Conservation (phyloP, 108 stramenopile genomes). For the Asterionellopsis glacialis region DNA sequence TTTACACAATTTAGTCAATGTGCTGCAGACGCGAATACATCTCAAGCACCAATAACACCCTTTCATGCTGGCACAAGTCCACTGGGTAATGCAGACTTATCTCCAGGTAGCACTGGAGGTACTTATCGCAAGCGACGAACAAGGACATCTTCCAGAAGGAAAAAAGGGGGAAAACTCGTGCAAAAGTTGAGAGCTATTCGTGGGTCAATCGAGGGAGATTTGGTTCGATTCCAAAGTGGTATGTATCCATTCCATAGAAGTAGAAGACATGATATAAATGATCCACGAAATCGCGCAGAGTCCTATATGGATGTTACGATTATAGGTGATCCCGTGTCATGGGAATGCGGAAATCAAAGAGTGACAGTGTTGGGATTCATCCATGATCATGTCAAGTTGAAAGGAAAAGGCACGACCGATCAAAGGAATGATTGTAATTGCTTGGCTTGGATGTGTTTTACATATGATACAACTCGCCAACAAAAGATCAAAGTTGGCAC, state of each 20-base stretch:
- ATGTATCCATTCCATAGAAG: constrained; percentile 5
- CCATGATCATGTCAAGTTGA: constrained; percentile 11
- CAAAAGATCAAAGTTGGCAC: constrained; percentile 7
- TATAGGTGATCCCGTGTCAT: constrained; percentile 5
- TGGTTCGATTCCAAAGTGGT: constrained; percentile 18
- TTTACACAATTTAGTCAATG: no score
- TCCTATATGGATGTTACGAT: constrained; percentile 29
- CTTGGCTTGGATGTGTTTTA: constrained; percentile 31
- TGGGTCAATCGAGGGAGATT: constrained; percentile 3
- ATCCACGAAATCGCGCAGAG: constrained; percentile 28
- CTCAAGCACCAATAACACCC: no score
- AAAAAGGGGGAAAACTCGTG: constrained; percentile 8
- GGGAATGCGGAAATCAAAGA: neutral
- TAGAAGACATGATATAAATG: constrained; percentile 6
- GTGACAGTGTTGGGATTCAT: constrained; percentile 18
- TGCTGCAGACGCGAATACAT: no score
- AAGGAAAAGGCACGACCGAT: neutral
- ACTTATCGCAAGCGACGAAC: neutral
- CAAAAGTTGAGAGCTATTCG: constrained; percentile 12
- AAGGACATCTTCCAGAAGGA: neutral
- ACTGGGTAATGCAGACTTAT: neutral
- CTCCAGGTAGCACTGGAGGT: neutral
- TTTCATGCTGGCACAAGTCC: no score
- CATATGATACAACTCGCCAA: constrained; percentile 16
- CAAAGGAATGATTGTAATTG: neutral